Base-by-base conservation (phyloP, 1,139 yeast species). In the Diutina neorugosa region DNA sequence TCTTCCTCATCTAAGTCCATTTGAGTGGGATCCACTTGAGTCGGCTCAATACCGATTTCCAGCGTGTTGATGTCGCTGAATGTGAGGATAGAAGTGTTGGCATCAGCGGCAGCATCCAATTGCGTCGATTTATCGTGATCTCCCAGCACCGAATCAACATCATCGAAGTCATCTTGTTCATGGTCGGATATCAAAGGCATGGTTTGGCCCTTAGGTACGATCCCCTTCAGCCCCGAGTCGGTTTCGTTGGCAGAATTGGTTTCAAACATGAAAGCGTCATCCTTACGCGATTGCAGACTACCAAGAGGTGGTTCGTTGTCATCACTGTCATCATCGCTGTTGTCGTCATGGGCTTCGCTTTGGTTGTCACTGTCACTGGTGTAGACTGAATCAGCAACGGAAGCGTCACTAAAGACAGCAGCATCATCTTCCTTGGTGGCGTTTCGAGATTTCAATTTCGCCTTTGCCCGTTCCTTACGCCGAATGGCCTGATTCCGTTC, bases 401-500 rank as follows among this genome's bases (percentile, higher is more conserved):
- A n/a, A 4, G 14, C 50, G 19, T 46, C 50, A 43, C 25, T 20
- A n/a, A 19, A 16, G 6, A 4, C 46, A 9, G 19, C 23, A 16
- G 14, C 21, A 7, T 7, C 50, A 11, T 46, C n/a, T 7, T 46
- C 20, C n/a, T 25, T 27, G 20, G 40, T 7, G 14, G 27, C 20
- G 8, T 19, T 19, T 14, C 48, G 23, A 2, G 34, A 23, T 16
- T n/a, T 44, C 20, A n/a, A 16, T 9, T n/a, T n/a, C 4, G 43
- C 43, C 43, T 20, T 6, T 2, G 40, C 40, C 41, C 19, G 16
- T 54, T 80, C 87, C 54, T 73, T 74, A 59, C 73, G 77, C 55
- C 83, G 70, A 37, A 78, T 71, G 52, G 69, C 72, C 60, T 80
- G 67, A 37, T 71, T 78, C 57, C 83, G 70, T 57, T 77, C 77